Evolutionary conservation across 208 protist genomes (phyloP), one percentile per base, ranked within the genome.

Genomic region (Porcisia deanei): DNA sequence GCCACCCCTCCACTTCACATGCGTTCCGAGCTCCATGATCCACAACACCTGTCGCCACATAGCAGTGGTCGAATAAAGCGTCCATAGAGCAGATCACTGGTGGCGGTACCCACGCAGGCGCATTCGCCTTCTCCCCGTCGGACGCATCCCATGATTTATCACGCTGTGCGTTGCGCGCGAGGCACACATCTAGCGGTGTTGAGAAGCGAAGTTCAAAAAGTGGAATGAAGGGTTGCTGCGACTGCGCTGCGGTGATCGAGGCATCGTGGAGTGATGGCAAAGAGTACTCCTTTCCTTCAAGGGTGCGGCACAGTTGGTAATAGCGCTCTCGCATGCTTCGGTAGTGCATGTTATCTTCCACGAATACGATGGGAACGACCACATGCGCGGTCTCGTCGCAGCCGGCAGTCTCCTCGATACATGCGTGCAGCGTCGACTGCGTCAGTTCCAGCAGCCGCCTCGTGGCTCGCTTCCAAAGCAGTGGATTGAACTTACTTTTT

Each of bases 301-400:
- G 16, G 68, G 55, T 53, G 25, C 75, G 58, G 43, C 91, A 95
- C 47, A 96, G 69, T 14, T 80, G 80, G 80, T 89, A 93, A 81
- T 94, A 96, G 52, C 79, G 67, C 47, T 85, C 83, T 34, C 90
- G 86, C 92, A 96, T 96, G 60, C 90, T 94, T 67, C 81, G 76
- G 60, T 89, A 88, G 58, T 90, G 87, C 81, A 96, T 86, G 61
- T 91, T 94, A 73, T 96, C 92, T n/a, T 94, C 88, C 53, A 96
- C 82, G 75, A 94, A 80, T 16, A 96, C 60, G 22, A 85, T 66
- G n/a, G 83, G 85, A 8, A 80, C 70, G 12, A 37, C 71, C 41
- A 60, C 57, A 9, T 34, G 54, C 30, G 30, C 34, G 2, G 52
- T 53, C 12, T 20, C 43, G 1, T 52, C 63, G 16, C 18, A 16